Evolutionary conservation across 2,329 filamentous ascomycete genomes (phyloP).

Genomic region (Ciborinia camelliae): DNA sequence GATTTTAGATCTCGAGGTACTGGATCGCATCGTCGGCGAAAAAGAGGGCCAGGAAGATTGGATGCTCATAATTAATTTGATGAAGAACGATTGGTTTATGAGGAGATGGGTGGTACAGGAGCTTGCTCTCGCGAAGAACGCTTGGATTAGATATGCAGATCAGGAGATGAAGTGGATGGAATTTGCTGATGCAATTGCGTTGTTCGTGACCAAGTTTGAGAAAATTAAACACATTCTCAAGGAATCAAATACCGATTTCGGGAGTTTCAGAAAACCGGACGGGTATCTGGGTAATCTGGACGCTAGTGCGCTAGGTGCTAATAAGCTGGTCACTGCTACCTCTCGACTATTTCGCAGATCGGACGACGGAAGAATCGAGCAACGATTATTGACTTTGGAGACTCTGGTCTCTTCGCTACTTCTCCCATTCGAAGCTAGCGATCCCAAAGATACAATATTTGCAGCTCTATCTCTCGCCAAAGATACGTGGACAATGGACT

Average conservation of each 20-base stretch:
- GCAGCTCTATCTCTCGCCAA: constrained; percentile 26
- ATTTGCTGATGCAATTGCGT: constrained; percentile 23
- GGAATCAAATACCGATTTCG: neutral
- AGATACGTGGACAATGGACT: constrained; percentile 19
- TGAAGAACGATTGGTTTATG: constrained; percentile 39
- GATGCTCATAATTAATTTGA: constrained; percentile 21
- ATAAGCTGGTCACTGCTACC: constrained; percentile 23
- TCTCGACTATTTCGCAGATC: constrained; percentile 25
- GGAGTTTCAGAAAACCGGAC: neutral
- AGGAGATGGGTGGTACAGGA: constrained; percentile 44
- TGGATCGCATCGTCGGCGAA: constrained; percentile 7
- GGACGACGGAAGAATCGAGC: constrained; percentile 21
- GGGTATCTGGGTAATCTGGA: constrained; percentile 16
- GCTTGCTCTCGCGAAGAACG: constrained; percentile 39
- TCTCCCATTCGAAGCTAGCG: constrained; percentile 25
- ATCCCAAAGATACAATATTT: constrained; percentile 27
- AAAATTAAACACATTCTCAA: constrained; percentile 19
- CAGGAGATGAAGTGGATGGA: constrained; percentile 23
- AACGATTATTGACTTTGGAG: constrained; percentile 25
- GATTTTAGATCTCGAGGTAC: constrained; percentile 19
- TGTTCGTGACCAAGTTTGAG: constrained; percentile 26
- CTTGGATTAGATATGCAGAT: constrained; percentile 39
- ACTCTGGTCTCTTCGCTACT: constrained; percentile 24
- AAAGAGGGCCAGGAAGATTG: constrained; percentile 1
- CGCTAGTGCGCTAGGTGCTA: constrained; percentile 24